phyloP scores from a whole-genome alignment of 768 basidiomycete species.

The Naematelia aurantialba region DNA sequence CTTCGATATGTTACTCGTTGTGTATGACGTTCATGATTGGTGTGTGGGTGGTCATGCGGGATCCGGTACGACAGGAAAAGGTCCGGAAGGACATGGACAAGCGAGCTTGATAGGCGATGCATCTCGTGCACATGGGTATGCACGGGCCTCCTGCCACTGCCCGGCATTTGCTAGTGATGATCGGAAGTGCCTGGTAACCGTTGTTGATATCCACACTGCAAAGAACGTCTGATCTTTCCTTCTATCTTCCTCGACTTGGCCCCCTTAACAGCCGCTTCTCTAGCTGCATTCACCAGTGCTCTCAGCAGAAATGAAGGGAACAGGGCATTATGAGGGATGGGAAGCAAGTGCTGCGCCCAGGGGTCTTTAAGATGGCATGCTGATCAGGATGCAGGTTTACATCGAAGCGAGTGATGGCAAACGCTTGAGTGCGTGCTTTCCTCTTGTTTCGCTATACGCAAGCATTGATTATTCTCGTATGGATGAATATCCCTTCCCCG shows the following conservation, averaged over 20 bases:
- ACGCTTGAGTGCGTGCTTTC: not conserved
- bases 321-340: not conserved
- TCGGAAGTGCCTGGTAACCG: too few species aligned
- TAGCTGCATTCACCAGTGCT: not conserved
- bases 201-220: too few species aligned
- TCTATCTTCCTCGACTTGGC: too few species aligned
- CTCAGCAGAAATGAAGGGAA: slow-evolving; percentile 1
- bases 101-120: not conserved
- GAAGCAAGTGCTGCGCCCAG: not conserved
- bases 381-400: not conserved
- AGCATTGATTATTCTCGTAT: too few species aligned
- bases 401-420: not conserved
- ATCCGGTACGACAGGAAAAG: slow-evolving; percentile 18
- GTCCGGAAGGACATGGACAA: slow-evolving; percentile 3
- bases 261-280: not conserved
- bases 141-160: too few species aligned
- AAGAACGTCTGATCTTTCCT: too few species aligned
- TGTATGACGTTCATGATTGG: slow-evolving; percentile 25
- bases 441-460: too few species aligned
- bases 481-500: not conserved
- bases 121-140: too few species aligned
- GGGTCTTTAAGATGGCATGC: not conserved
- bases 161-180: too few species aligned
- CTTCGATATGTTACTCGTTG: slow-evolving; percentile 42
- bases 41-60: slow-evolving; percentile 15